phyloP scores from a whole-genome alignment of 2,329 filamentous ascomycete genomes.

The Fusarium sp. region DNA sequence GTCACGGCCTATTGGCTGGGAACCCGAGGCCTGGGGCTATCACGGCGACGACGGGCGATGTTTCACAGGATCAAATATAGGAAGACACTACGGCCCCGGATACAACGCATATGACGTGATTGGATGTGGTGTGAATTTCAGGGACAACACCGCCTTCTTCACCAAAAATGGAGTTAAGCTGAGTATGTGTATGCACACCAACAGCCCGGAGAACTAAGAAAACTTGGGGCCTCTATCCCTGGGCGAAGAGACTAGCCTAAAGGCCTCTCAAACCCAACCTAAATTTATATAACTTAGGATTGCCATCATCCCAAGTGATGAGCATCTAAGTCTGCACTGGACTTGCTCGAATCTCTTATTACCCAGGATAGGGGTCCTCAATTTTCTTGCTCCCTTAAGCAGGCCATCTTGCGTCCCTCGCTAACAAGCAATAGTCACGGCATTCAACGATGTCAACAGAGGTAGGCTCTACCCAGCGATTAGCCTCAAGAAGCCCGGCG shows the following conservation, averaged over 20 bases:
- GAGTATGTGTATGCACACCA: slow-evolving; percentile 52
- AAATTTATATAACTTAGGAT: not conserved
- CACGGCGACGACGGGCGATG: slow-evolving; percentile 74
- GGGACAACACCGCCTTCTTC: slow-evolving; percentile 71
- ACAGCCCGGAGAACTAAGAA: not conserved
- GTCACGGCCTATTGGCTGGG: slow-evolving; percentile 70
- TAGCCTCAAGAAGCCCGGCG: slow-evolving; percentile 71
- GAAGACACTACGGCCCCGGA: slow-evolving; percentile 64
- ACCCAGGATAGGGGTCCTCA: not conserved
- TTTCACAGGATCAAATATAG: slow-evolving; percentile 65
- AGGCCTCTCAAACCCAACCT: not conserved
- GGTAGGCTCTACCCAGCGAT: slow-evolving; percentile 73
- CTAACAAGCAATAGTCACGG: slow-evolving; percentile 60
- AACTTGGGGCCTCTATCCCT: not conserved
- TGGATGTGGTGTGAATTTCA: slow-evolving; percentile 73
- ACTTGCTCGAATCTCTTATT: not conserved
- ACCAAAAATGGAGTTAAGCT: slow-evolving; percentile 70
- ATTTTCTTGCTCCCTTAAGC: not conserved
- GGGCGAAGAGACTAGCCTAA: not conserved
- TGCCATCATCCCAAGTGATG: not conserved
- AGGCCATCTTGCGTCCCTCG: not conserved
- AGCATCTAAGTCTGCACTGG: not conserved
- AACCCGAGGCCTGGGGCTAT: slow-evolving; percentile 74
- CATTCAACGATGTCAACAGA: slow-evolving; percentile 72
- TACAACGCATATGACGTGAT: slow-evolving; percentile 68